phyloP scores from a whole-genome alignment of 2,329 filamentous ascomycete species.

The Rhexocercosporidium sp. region DNA sequence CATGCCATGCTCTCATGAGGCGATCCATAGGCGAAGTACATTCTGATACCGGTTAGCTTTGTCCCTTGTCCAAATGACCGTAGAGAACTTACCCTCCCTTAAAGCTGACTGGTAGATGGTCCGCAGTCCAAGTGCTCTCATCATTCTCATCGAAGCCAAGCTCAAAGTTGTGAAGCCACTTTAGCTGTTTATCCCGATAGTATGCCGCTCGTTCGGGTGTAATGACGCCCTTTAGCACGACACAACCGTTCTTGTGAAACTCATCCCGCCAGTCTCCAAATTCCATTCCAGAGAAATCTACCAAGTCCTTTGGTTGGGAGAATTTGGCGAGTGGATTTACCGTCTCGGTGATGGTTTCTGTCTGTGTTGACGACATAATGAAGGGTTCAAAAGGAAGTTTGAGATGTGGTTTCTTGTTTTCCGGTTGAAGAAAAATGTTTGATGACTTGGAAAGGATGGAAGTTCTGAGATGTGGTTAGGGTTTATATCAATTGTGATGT shows the following conservation, averaged over 20 bases:
- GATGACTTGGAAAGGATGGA: neutral
- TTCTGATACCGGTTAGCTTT: conserved; percentile 25
- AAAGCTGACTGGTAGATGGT: conserved; percentile 40
- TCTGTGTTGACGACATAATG: neutral
- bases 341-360: neutral
- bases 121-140: conserved; percentile 43
- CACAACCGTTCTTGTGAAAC: conserved; percentile 44
- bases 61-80: neutral
- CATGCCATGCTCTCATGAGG: conserved; percentile 48
- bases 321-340: neutral
- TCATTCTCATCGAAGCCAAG: conserved; percentile 46
- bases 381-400: neutral
- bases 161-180: conserved; percentile 35
- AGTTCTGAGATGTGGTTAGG: neutral
- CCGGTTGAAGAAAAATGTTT: neutral
- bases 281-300: neutral
- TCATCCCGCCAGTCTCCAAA: conserved; percentile 30
- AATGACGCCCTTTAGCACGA: conserved; percentile 51
- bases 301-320: conserved; percentile 1
- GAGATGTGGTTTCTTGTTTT: neutral
- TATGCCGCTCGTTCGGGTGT: conserved; percentile 44
- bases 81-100: neutral
- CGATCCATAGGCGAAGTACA: conserved; percentile 46
- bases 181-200: conserved; percentile 32
- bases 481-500: neutral